phyloP scores from a whole-genome alignment of 306 rosid species.

The Rosa lucieae region DNA sequence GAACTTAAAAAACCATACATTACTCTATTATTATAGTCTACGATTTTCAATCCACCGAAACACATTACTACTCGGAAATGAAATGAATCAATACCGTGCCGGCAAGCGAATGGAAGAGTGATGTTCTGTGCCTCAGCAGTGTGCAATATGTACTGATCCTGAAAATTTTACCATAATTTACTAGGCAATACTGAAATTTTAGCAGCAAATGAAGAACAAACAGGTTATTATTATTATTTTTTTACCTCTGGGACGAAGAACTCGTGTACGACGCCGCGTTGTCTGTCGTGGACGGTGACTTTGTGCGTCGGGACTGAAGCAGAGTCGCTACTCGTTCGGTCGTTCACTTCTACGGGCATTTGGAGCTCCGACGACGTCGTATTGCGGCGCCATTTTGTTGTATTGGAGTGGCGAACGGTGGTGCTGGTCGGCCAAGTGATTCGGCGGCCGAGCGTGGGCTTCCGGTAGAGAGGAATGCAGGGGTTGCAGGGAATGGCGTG shows the following conservation, averaged over 20 bases:
- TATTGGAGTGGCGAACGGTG: neutral
- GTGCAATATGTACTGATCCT: conserved; percentile 95
- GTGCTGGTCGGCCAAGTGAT: conserved; percentile 18
- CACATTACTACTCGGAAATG: conserved; percentile 3
- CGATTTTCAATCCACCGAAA: neutral
- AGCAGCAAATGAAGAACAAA: neutral
- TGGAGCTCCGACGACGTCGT: conserved; percentile 57
- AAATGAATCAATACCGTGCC: conserved; percentile 73
- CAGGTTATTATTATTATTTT: neutral
- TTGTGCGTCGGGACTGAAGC: conserved; percentile 60
- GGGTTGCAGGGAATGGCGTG: conserved; percentile 51
- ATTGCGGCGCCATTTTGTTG: conserved; percentile 41
- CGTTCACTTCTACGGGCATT: conserved; percentile 35
- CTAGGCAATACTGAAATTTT: neutral
- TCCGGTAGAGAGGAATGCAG: conserved; percentile 32
- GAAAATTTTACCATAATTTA: conserved; percentile 24
- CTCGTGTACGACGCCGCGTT: conserved; percentile 78
- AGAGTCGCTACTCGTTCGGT: conserved; percentile 27
- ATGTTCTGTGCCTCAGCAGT: conserved; percentile 89
- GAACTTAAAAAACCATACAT: neutral
- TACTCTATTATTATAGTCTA: neutral
- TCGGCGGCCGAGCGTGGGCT: conserved; percentile 23
- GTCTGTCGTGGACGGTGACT: conserved; percentile 83
- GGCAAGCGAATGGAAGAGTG: conserved; percentile 97
- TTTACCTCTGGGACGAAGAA: conserved; percentile 83